A percentile compares a stretch with the other conserved stretches of the same genome.
Evolutionary conservation across 2,329 filamentous ascomycete species (phyloP).

Genomic region (Metarhizium robertsii): DNA sequence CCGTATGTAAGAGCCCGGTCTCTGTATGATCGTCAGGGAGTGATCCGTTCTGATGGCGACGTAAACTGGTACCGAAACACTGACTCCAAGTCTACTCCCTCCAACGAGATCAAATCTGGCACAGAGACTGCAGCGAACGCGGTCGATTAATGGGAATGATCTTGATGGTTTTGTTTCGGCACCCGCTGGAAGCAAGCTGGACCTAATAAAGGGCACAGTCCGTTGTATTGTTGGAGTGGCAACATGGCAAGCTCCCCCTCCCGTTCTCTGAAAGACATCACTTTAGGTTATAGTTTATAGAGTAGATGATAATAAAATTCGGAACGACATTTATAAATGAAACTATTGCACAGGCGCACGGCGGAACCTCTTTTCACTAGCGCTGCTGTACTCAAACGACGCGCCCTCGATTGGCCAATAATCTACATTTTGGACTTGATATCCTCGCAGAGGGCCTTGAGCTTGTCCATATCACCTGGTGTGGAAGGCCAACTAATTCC

Average conservation of each 20-base stretch:
- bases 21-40: slow-evolving; percentile 74
- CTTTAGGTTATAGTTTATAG: not conserved
- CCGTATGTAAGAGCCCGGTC: slow-evolving; percentile 75
- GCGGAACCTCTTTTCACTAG: not conserved
- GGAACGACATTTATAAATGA: not conserved
- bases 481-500: slow-evolving; percentile 72
- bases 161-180: not conserved
- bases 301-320: not conserved
- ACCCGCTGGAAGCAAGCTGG: no score
- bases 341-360: not conserved
- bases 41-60: slow-evolving; percentile 58
- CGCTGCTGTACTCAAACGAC: not conserved
- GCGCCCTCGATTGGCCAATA: not conserved
- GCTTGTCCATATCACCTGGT: slow-evolving; percentile 66
- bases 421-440: slow-evolving; percentile 80
- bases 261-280: not conserved
- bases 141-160: not conserved
- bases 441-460: slow-evolving; percentile 73
- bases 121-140: no score
- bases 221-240: not conserved
- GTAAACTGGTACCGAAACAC: slow-evolving; percentile 56
- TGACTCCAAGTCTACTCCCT: not conserved
- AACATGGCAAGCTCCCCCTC: not conserved
- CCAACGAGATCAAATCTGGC: not conserved
- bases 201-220: not conserved